These are phyloP conservation scores for Erythrobasidium hasegawianum DNA, from an alignment of 1,284 basidiomycete species.

Conservation along the genomic window DNA sequence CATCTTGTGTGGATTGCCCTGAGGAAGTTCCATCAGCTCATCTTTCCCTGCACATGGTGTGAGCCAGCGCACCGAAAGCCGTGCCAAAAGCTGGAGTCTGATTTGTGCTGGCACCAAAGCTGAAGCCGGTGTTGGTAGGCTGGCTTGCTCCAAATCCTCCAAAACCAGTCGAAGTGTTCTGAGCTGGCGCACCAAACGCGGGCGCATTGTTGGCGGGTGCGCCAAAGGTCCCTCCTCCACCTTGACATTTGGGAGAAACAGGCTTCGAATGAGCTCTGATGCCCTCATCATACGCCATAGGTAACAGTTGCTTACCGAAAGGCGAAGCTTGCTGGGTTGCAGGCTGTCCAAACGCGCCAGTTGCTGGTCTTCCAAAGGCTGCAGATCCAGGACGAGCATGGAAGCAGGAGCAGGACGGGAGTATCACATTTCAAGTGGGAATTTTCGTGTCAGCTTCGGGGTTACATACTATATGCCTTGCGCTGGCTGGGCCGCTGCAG, in stretches of 20 bases:
- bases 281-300: neutral
- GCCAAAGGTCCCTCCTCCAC: neutral
- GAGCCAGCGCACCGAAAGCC: neutral
- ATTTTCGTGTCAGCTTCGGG: too few relatives aligned
- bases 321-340: neutral
- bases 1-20: neutral
- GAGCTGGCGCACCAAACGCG: neutral
- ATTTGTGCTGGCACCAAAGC: neutral
- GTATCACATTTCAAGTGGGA: too few relatives aligned
- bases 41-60: neutral
- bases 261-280: neutral
- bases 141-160: neutral
- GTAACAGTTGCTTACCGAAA: neutral
- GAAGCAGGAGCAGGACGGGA: too few relatives aligned
- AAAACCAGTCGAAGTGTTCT: neutral
- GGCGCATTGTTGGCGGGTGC: neutral
- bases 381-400: neutral
- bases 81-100: neutral
- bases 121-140: neutral
- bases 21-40: neutral
- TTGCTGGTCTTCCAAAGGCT: neutral
- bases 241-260: neutral
- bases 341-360: constrained; percentile 1
- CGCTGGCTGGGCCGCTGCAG: too few relatives aligned
- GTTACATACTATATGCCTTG: too few relatives aligned